Base-by-base conservation (phyloP, 345 rosid species). In the Eucalyptus tenuipes region DNA sequence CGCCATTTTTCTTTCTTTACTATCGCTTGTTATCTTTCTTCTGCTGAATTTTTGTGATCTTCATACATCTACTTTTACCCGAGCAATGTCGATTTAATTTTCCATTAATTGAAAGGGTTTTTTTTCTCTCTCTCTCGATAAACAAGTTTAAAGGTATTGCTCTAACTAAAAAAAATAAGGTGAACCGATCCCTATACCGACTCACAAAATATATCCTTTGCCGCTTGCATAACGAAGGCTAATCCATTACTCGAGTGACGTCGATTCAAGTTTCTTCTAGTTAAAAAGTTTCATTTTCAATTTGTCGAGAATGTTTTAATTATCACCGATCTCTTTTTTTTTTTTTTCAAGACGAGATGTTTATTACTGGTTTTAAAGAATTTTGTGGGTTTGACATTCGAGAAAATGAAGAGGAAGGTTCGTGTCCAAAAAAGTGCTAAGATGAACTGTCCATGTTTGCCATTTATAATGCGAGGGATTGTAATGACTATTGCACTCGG, bases 191-290 rank as follows among this genome's bases (percentile, higher is more conserved):
- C 3, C 29, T 55, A 8, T 10, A 55, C 6, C 1, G 0, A 55
- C 57, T 52, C 13, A 4, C 61, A 24, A 55, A 55, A 24, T 22
- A 55, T 2, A 55, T 61, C 17, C 0, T 29, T 61, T 4, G 9
- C 0, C 4, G 9, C 29, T 61, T 0, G 4, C 33, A 29, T 61
- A 61, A 61, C 5, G 1, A 3, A 4, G 2, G 10, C 4, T 29
- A 61, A 29, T 61, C 2, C 71, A 61, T 29, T 61, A 29, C 10
- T 61, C 3, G 2, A 61, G 10, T 61, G 37, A 13, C 9, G 5
- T 61, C 37, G 2, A 3, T 61, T 61, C 71, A 61, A 61, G 5
- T 61, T 61, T 29, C 71, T 61, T 61, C 14, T 29, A 13, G 18
- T 61, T 29, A n/a, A 1, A 61, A 7, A 13, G 8, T 13, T 61